Conservation (phyloP, 305 asterid genomes). For the Rubia occidens region DNA sequence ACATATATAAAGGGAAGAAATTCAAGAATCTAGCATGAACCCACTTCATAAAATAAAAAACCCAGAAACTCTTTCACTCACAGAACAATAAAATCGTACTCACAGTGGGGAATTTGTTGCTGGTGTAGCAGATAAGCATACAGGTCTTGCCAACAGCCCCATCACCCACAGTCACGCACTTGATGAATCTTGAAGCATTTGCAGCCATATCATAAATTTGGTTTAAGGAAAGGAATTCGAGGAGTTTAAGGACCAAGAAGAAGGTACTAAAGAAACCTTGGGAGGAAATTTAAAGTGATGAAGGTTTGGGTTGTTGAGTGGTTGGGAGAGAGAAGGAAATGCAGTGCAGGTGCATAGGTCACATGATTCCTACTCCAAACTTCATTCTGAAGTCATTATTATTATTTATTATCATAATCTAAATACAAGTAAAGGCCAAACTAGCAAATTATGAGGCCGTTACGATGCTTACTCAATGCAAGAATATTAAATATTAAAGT, state of each 20-base stretch:
- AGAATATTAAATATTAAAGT: not conserved
- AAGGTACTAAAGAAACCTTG: not conserved
- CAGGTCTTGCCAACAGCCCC: conserved; percentile 99
- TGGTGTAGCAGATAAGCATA: conserved; percentile 97
- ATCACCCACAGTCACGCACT: conserved; percentile 97
- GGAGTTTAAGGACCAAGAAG: conserved; percentile 8
- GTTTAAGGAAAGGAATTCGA: not conserved
- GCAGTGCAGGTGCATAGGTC: conserved; percentile 28
- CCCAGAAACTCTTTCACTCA: not conserved
- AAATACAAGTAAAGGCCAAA: not conserved
- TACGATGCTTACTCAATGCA: not conserved
- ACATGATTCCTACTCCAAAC: conserved; percentile 46
- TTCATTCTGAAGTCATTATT: conserved; percentile 4
- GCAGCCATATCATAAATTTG: conserved; percentile 50
- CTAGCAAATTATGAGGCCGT: not conserved
- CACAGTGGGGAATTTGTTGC: conserved; percentile 92
- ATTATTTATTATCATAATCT: not conserved
- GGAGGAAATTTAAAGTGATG: conserved; percentile 11
- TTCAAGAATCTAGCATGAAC: not conserved
- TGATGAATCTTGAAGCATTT: conserved; percentile 82
- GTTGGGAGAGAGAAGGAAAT: conserved; percentile 25
- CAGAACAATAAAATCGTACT: conserved; percentile 23
- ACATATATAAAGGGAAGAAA: conserved; percentile 16
- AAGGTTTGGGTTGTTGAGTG: conserved; percentile 26
- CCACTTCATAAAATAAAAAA: not conserved